These are phyloP conservation scores for Boletus barrowsii DNA, from an alignment of 768 basidiomycete species.

Conservation along the genomic window DNA sequence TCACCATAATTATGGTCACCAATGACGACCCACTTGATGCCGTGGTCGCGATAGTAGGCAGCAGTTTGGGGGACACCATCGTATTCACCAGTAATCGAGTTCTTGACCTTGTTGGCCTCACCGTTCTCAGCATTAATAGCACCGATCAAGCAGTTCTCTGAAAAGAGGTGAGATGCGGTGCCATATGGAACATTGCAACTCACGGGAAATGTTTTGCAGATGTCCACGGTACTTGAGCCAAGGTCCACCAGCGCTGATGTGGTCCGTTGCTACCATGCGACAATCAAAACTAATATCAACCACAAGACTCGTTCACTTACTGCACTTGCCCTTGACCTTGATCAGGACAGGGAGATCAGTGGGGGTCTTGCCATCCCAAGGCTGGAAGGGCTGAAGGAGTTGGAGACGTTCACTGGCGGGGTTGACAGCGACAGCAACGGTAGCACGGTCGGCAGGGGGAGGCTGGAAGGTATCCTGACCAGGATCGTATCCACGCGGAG, in stretches of 20 bases:
- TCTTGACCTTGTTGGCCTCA: slow-evolving; percentile 94
- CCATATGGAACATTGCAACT: slow-evolving; percentile 24
- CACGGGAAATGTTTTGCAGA: slow-evolving; percentile 95
- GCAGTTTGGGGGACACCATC: slow-evolving; percentile 83
- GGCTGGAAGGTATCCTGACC: slow-evolving; percentile 97
- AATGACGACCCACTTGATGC: slow-evolving; percentile 95
- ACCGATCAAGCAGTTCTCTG: slow-evolving; percentile 96
- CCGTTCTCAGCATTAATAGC: slow-evolving; percentile 95
- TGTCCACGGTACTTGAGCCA: slow-evolving; percentile 99
- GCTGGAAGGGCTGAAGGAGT: slow-evolving; percentile 80
- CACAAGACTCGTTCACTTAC: slow-evolving; percentile 41
- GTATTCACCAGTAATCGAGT: slow-evolving; percentile 84
- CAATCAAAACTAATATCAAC: neutral
- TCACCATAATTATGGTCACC: slow-evolving; percentile 97
- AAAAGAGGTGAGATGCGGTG: slow-evolving; percentile 2
- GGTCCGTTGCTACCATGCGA: slow-evolving; percentile 66
- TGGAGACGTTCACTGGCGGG: slow-evolving; percentile 89
- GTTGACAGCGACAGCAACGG: slow-evolving; percentile 82
- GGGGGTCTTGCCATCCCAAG: slow-evolving; percentile 94
- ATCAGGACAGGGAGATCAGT: slow-evolving; percentile 89
- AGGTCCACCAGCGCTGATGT: slow-evolving; percentile 96
- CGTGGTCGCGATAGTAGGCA: slow-evolving; percentile 83
- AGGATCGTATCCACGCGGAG: slow-evolving; percentile 93
- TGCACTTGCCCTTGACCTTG: slow-evolving; percentile 99
- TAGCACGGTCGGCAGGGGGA: slow-evolving; percentile 80